Conservation (phyloP, 2,329 filamentous ascomycete genomes). For the Huntiella moniliformis region DNA sequence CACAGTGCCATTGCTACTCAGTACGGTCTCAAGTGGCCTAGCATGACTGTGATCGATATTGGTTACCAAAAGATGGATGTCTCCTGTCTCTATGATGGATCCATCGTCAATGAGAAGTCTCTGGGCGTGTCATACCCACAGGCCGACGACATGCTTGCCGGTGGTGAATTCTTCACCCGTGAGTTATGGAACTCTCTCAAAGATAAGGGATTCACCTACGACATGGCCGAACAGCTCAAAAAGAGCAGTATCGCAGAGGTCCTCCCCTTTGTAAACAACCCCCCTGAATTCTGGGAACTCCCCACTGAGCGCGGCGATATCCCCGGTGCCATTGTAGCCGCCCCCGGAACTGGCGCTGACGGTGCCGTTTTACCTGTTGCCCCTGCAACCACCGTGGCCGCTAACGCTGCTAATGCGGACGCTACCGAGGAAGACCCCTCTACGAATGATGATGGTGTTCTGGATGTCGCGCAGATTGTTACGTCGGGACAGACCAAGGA, state of each 20-base stretch:
- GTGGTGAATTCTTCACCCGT: slow-evolving; percentile 73
- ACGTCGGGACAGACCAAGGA: slow-evolving; percentile 65
- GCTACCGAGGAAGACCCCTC: slow-evolving; percentile 22
- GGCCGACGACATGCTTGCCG: slow-evolving; percentile 34
- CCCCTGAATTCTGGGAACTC: slow-evolving; percentile 28
- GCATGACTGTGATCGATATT: slow-evolving; percentile 75
- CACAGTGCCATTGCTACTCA: slow-evolving; percentile 75
- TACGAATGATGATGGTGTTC: slow-evolving; percentile 48
- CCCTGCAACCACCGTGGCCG: slow-evolving; percentile 14
- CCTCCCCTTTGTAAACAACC: slow-evolving; percentile 33
- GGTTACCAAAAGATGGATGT: slow-evolving; percentile 86
- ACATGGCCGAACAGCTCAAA: slow-evolving; percentile 55
- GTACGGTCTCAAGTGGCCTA: slow-evolving; percentile 59
- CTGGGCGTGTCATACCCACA: slow-evolving; percentile 35
- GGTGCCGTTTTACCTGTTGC: slow-evolving; percentile 14
- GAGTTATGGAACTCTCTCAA: slow-evolving; percentile 49
- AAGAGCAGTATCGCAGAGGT: slow-evolving; percentile 49
- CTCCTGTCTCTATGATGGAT: slow-evolving; percentile 71
- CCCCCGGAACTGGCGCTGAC: slow-evolving; percentile 15
- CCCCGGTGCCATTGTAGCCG: slow-evolving; percentile 14
- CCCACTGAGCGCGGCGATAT: slow-evolving; percentile 21
- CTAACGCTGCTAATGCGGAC: slow-evolving; percentile 19
- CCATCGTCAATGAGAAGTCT: slow-evolving; percentile 48
- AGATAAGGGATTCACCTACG: slow-evolving; percentile 37
- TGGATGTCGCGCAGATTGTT: slow-evolving; percentile 73